These are phyloP conservation scores for Talaromyces sp. DNA, from an alignment of 2,329 filamentous ascomycete species.

Conservation along the genomic window DNA sequence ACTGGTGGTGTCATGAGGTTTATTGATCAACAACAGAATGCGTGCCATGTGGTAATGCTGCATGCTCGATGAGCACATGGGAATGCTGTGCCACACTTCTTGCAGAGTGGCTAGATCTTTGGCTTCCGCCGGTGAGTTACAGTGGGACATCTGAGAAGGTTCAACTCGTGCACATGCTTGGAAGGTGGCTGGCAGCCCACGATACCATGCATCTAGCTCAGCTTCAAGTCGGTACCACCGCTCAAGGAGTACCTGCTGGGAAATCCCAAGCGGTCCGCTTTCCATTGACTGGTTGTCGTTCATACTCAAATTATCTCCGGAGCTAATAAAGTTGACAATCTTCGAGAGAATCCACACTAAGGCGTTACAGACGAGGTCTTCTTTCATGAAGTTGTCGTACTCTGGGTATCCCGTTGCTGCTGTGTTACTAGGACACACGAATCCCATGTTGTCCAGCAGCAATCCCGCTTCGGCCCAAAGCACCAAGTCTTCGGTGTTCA, in stretches of 20 bases:
- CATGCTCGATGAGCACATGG: slow-evolving; percentile 67
- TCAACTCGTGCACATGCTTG: slow-evolving; percentile 57
- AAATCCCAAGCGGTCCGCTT: slow-evolving; percentile 35
- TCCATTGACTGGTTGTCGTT: slow-evolving; percentile 28
- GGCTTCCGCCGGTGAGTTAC: slow-evolving; percentile 28
- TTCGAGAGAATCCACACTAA: slow-evolving; percentile 69
- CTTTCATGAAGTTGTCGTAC: slow-evolving; percentile 54
- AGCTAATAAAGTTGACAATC: slow-evolving; percentile 66
- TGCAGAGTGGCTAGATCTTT: slow-evolving; percentile 48
- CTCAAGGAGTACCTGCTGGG: slow-evolving; percentile 48
- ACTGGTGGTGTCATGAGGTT: slow-evolving; percentile 48
- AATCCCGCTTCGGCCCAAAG: slow-evolving; percentile 68
- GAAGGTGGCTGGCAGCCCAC: slow-evolving; percentile 62
- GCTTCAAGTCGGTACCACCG: slow-evolving; percentile 56
- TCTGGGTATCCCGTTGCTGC: slow-evolving; percentile 34
- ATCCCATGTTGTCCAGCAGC: slow-evolving; percentile 57
- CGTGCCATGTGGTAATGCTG: slow-evolving; percentile 51
- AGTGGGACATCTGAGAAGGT: slow-evolving; percentile 30
- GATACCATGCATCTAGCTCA: slow-evolving; percentile 63
- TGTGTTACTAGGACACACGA: slow-evolving; percentile 49
- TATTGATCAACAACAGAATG: slow-evolving; percentile 47
- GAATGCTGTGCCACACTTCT: slow-evolving; percentile 66
- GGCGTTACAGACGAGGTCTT: slow-evolving; percentile 66
- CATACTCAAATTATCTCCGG: slow-evolving; percentile 54
- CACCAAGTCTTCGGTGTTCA: slow-evolving; percentile 64